Evolutionary conservation across 805 yeast genomes (phyloP), one percentile per base, ranked within the genome.

Genomic region (Kuraishia hungarica): DNA sequence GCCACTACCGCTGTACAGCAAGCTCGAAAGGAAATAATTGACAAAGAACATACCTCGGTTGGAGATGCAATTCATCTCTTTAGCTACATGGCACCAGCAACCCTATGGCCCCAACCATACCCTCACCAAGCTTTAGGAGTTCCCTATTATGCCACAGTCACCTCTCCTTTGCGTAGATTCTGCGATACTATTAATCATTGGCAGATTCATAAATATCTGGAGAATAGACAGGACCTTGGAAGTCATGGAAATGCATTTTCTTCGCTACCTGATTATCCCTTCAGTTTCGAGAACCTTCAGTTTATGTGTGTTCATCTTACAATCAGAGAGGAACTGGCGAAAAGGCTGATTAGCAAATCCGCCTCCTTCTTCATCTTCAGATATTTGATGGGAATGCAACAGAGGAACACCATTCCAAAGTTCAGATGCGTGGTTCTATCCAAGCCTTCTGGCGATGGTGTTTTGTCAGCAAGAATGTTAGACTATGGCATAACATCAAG

Each of bases 151-250:
- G 75, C 86, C 4, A 87, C 89, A 20, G 85, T 88, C 8, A 92
- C 98, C 0, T 91, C 97, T 0, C 98, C 99, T 1, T 72, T 94
- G 59, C 76, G 98, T 66, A 74, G 98, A 59, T 87, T 80, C 60
- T 84, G 87, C 6, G 98, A 93, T 66, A 68, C 91, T 57, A 67
- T 91, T 8, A 85, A 86, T 62, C 97, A 92, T 63, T 80, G 92
- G 81, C 93, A 87, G 62, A 58, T 89, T 1, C 85, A 82, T 15
- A 35, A 35, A 10, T 35, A 13, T 15, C 43, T 35, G 43, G n/a
- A 35, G 11, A 15, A 7, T 13, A 35, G 43, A 13, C 8, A 15
- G 43, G 4, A 17, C n/a, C 5, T 15, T 35, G 43, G n/a, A 13
- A 15, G 10, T 7, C 35, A 35, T 15, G 43, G n/a, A 10, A 35